These are phyloP conservation scores for Chaetomium sp. DNA, from an alignment of 2,329 filamentous ascomycete species.

Conservation along the genomic window DNA sequence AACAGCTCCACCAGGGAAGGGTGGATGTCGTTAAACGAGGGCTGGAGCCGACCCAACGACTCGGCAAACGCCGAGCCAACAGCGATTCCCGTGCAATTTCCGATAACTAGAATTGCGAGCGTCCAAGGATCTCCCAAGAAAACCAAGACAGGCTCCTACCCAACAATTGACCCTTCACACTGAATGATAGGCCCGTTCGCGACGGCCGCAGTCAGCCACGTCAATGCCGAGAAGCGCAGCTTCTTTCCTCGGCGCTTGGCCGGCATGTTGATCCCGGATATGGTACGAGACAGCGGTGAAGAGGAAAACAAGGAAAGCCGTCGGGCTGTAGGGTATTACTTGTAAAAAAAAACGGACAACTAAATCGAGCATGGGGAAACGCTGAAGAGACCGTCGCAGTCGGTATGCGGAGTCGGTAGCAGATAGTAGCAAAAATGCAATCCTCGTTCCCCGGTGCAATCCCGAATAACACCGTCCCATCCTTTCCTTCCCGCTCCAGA, in stretches of 20 bases:
- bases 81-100: slow-evolving; percentile 10
- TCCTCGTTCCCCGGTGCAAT: not conserved
- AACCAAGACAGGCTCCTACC: not conserved
- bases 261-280: not conserved
- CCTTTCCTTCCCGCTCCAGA: not conserved
- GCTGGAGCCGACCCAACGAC: too few species aligned
- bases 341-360: not conserved
- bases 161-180: not conserved
- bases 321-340: not conserved
- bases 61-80: not conserved
- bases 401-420: not conserved
- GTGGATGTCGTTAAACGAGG: too few species aligned
- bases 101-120: not conserved
- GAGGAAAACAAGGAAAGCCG: not conserved
- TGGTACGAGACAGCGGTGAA: not conserved
- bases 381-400: not conserved
- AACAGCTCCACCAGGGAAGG: too few species aligned
- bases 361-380: not conserved
- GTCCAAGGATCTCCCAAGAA: not conserved
- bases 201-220: slow-evolving; percentile 6
- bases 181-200: slow-evolving; percentile 1
- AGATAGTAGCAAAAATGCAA: not conserved
- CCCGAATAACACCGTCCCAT: not conserved
- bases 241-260: slow-evolving; percentile 1
- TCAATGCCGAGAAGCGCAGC: not conserved